Percentiles rank a stretch among this genome's conserved stretches.
Evolutionary conservation across 2,329 filamentous ascomycete genomes (phyloP).

Genomic region (Pyricularia grisea): DNA sequence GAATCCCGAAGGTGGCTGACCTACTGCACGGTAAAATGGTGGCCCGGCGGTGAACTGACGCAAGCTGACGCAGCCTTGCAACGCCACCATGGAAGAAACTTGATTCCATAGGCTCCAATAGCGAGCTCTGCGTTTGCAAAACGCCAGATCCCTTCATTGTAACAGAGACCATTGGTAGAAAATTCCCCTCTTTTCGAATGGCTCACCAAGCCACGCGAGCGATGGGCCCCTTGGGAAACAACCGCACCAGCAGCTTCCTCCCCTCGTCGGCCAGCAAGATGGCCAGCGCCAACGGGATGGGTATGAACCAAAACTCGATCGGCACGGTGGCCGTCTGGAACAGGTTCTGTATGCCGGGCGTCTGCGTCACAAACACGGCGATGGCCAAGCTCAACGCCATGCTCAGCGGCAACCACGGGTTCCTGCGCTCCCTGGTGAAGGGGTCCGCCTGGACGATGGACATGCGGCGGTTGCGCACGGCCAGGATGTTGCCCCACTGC

Average conservation of each 20-base stretch:
- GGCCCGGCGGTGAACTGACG: too few species aligned
- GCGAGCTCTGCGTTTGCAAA: too few species aligned
- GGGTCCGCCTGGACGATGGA: slow-evolving; percentile 67
- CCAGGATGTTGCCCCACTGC: slow-evolving; percentile 70
- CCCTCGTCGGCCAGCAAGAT: slow-evolving; percentile 57
- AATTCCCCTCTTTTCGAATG: too few species aligned
- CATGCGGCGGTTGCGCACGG: slow-evolving; percentile 54
- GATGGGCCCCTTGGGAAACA: slow-evolving; percentile 44
- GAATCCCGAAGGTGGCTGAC: too few species aligned
- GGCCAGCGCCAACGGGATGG: slow-evolving; percentile 59
- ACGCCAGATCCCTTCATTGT: too few species aligned
- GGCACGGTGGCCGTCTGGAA: slow-evolving; percentile 57
- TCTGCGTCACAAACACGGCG: slow-evolving; percentile 62
- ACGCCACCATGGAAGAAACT: too few species aligned
- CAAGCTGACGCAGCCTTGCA: too few species aligned
- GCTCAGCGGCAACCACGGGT: slow-evolving; percentile 60
- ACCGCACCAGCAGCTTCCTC: slow-evolving; percentile 54
- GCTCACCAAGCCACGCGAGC: slow-evolving; percentile 54
- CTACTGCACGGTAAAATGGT: too few species aligned
- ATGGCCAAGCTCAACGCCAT: slow-evolving; percentile 61
- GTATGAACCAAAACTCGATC: slow-evolving; percentile 67
- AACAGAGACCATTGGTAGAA: too few species aligned
- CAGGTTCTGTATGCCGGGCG: slow-evolving; percentile 51
- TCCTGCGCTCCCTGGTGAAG: slow-evolving; percentile 56
- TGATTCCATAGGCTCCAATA: too few species aligned